A percentile compares a stretch with the other conserved stretches of the same genome.
Conservation (phyloP, 2,329 filamentous ascomycete species). For the Nigrograna mackinnonii region DNA sequence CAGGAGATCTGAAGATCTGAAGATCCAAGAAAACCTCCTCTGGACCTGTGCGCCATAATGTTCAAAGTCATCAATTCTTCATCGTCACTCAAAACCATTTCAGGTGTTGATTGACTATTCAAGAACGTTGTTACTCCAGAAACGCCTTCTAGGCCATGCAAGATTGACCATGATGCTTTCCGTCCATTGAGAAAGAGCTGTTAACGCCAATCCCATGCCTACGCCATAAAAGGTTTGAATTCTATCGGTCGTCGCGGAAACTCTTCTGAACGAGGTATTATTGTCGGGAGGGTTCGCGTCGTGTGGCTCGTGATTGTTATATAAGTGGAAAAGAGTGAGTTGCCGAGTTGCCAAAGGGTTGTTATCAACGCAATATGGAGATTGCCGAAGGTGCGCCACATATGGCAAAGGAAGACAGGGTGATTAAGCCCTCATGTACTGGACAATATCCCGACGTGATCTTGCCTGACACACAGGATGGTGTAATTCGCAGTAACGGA, state of each 20-base stretch:
- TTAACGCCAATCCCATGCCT: conserved; percentile 42
- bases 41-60: too few species aligned
- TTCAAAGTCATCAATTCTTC: too few species aligned
- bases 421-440: conserved; percentile 1
- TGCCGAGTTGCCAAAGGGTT: too few species aligned
- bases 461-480: not conserved
- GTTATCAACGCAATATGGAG: too few species aligned
- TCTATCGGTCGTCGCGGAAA: conserved; percentile 31
- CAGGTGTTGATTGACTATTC: too few species aligned
- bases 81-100: too few species aligned
- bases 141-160: conserved; percentile 35
- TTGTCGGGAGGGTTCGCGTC: conserved; percentile 10
- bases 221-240: conserved; percentile 30
- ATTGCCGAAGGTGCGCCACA: not conserved
- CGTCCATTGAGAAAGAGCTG: conserved; percentile 16
- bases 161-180: conserved; percentile 33
- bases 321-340: not conserved
- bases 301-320: conserved; percentile 6
- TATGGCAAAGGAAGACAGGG: not conserved
- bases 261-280: conserved; percentile 15
- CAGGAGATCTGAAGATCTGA: too few species aligned
- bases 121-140: conserved; percentile 17
- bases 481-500: not conserved
- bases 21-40: too few species aligned
- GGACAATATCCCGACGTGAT: not conserved